Evolutionary conservation across 2,329 filamentous ascomycete species (phyloP), one percentile per base, ranked within the genome.

Genomic region (Aureobasidium subglaciale): DNA sequence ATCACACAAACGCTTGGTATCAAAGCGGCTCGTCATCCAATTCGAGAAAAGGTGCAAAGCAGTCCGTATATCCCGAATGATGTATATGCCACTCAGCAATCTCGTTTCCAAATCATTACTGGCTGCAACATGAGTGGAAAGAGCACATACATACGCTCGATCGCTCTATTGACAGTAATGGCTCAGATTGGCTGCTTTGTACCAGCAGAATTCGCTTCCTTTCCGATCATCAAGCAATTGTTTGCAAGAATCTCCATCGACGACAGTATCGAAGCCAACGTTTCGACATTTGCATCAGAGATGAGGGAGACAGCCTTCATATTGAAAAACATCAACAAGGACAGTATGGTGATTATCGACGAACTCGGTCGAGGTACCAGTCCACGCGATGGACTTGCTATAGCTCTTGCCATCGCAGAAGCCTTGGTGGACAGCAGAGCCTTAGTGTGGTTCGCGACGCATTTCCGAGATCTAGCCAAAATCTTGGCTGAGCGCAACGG

Each of bases 121-220:
- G 92, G 93, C 3, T 95, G 89, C 68, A 99, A 99, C 64, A 99
- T 99, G 93, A 95, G 90, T 63, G 93, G 91, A 1, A 99, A 97
- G 69, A 95, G 88, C 60, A 99, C 91, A 0, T 97, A 96, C 65
- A 96, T 97, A 59, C 84, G 90, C 48, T 86, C 87, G 1, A 77
- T 95, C 22, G 88, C 92, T 0, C 74, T 99, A 29, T 82, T 95
- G 65, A 83, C 87, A 41, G 84, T 99, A 57, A 96, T 99, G 90
- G 90, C 90, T 0, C 93, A 99, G 64, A 84, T 96, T 50, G 92
- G 91, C 3, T 88, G 84, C 63, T 97, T 95, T 67, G 86, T 97
- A 1, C 93, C 93, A 0, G 92, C 90, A 0, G 77, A 85, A 27
- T 93, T 89, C 64, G 93, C 90, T 0, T 83, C 85, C 0, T 87